A percentile compares a stretch with the other conserved stretches of the same genome.
Conservation (phyloP, 2,329 filamentous ascomycete species). For the Penicillium sp. region DNA sequence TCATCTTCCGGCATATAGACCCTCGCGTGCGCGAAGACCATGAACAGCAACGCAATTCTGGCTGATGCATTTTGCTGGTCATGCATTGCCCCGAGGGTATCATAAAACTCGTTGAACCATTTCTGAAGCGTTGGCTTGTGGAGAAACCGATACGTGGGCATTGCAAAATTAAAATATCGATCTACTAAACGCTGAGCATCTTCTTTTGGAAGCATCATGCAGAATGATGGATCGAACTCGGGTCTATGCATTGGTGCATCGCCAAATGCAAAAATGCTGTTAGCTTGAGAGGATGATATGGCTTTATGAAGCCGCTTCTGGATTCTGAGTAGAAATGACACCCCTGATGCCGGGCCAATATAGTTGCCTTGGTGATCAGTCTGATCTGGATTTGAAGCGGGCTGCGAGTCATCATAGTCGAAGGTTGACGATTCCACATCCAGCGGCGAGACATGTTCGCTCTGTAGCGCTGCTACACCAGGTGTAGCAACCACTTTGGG, state of each 20-base stretch:
- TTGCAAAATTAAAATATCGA: conserved; percentile 48
- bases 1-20: not conserved
- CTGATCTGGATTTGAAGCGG: conserved; percentile 12
- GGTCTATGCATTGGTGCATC: conserved; percentile 49
- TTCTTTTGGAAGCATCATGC: conserved; percentile 40
- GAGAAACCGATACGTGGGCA: conserved; percentile 49
- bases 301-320: conserved; percentile 19
- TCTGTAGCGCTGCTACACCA: not conserved
- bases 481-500: not conserved
- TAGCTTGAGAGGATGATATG: not conserved
- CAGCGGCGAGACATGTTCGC: not conserved
- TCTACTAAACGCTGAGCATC: conserved; percentile 34
- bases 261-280: conserved; percentile 24
- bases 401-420: not conserved
- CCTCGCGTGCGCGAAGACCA: conserved; percentile 6
- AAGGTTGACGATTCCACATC: not conserved
- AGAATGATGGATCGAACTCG: conserved; percentile 47
- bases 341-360: conserved; percentile 22
- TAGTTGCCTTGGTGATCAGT: conserved; percentile 23
- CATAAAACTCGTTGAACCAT: conserved; percentile 51
- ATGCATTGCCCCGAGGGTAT: conserved; percentile 44
- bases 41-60: conserved; percentile 19
- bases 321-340: conserved; percentile 23
- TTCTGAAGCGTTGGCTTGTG: conserved; percentile 45
- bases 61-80: conserved; percentile 43